Evolutionary conservation across 495 filamentous ascomycete genomes (phyloP).

Genomic region (Bombardia bombarda): DNA sequence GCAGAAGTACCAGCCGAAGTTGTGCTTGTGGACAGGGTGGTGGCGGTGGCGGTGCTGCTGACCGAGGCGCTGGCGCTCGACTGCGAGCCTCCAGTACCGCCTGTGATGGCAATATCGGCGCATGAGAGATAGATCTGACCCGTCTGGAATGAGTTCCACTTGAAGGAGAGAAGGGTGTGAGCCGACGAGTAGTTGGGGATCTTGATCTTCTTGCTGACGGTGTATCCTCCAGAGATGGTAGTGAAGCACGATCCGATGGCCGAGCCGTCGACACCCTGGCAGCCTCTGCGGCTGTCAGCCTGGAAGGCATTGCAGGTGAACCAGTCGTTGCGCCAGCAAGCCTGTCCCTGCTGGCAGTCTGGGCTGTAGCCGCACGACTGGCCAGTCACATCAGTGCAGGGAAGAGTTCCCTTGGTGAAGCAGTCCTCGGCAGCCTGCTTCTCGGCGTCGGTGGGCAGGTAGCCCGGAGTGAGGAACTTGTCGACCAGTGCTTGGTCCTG

Average conservation of each 20-base stretch:
- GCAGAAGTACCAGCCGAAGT: slow-evolving; percentile 21
- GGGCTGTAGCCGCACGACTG: slow-evolving; percentile 45
- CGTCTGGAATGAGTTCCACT: slow-evolving; percentile 53
- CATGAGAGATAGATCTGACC: slow-evolving; percentile 48
- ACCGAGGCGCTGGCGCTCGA: neutral
- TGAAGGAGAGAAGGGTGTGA: slow-evolving; percentile 46
- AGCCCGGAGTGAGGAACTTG: slow-evolving; percentile 41
- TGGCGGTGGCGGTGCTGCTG: slow-evolving; percentile 22
- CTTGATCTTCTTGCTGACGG: slow-evolving; percentile 46
- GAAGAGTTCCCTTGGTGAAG: slow-evolving; percentile 40
- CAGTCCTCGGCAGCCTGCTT: slow-evolving; percentile 50
- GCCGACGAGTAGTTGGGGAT: slow-evolving; percentile 36
- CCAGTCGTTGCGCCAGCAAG: slow-evolving; percentile 50
- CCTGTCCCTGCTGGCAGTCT: slow-evolving; percentile 38
- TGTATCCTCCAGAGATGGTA: slow-evolving; percentile 46
- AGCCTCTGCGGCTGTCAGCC: slow-evolving; percentile 22
- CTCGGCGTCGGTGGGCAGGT: slow-evolving; percentile 43
- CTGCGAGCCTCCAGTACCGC: neutral
- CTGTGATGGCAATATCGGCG: slow-evolving; percentile 44
- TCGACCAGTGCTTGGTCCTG: slow-evolving; percentile 44
- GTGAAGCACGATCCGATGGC: slow-evolving; percentile 40
- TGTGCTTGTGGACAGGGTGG: slow-evolving; percentile 43
- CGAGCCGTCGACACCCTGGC: slow-evolving; percentile 44
- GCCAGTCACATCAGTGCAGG: slow-evolving; percentile 44
- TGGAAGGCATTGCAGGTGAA: slow-evolving; percentile 47